Evolutionary conservation across 2,329 filamentous ascomycete genomes (phyloP).

Genomic region (Botrytis aclada): DNA sequence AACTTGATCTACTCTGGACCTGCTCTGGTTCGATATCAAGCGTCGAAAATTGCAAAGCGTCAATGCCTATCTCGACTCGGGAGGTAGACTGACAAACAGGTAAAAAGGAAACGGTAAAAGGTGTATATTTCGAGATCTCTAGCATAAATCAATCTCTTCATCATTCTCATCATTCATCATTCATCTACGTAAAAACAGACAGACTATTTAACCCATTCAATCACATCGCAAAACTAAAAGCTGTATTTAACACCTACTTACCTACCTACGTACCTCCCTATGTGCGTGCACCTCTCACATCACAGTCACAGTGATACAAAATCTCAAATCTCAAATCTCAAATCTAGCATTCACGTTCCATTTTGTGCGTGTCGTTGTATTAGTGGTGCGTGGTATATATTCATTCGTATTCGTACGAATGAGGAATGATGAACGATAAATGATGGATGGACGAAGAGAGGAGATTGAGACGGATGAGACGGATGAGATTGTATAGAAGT

Average conservation of each 20-base stretch:
- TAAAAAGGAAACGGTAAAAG: not conserved
- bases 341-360: not conserved
- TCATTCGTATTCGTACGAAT: not conserved
- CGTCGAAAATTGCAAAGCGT: not conserved
- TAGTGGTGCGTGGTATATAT: not conserved
- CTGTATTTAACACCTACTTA: not conserved
- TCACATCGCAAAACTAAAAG: not conserved
- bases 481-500: no score
- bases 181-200: not conserved
- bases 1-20: not conserved
- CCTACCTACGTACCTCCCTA: no score
- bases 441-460: not conserved
- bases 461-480: not conserved
- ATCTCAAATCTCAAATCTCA: not conserved
- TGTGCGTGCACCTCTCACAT: not conserved
- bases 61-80: not conserved
- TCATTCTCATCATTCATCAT: not conserved
- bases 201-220: not conserved
- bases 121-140: not conserved
- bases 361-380: not conserved
- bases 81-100: not conserved
- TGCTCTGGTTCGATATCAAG: not conserved
- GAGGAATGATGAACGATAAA: not conserved
- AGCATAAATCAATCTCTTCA: not conserved
- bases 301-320: not conserved